Conservation (phyloP, 2,329 filamentous ascomycete species). For the Xylaria polymorpha region DNA sequence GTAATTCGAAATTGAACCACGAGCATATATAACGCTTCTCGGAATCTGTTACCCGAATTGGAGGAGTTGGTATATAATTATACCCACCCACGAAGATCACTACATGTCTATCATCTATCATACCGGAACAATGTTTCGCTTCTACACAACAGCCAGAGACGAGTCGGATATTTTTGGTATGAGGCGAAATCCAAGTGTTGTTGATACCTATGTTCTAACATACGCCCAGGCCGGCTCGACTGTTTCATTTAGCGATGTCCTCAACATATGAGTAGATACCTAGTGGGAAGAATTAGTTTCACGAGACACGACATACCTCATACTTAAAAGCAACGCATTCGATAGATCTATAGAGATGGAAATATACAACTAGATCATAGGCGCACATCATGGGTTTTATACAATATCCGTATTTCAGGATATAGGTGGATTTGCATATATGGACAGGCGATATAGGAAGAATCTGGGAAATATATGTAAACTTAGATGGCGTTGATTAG, state of each 20-base stretch:
- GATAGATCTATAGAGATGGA: neutral
- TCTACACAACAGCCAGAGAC: neutral
- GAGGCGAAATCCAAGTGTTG: neutral
- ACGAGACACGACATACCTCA: neutral
- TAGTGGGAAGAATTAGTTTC: neutral
- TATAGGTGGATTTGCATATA: neutral
- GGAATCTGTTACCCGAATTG: neutral
- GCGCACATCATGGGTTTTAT: neutral
- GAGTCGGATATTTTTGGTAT: neutral
- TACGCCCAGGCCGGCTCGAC: neutral
- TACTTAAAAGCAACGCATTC: neutral
- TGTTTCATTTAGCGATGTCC: neutral
- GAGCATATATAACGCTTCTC: too few relatives aligned
- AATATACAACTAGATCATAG: neutral
- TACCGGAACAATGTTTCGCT: too few relatives aligned
- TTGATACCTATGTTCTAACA: neutral
- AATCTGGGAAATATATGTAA: neutral
- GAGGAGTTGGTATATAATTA: neutral
- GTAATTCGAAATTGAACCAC: too few relatives aligned
- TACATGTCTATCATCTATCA: neutral
- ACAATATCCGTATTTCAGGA: neutral
- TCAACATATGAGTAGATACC: neutral
- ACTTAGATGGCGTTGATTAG: conserved; percentile 6
- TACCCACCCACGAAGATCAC: neutral
- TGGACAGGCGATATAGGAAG: neutral